These are phyloP conservation scores for Aspergillus spinulosporus DNA, from an alignment of 2,329 filamentous ascomycete species.

Conservation along the genomic window DNA sequence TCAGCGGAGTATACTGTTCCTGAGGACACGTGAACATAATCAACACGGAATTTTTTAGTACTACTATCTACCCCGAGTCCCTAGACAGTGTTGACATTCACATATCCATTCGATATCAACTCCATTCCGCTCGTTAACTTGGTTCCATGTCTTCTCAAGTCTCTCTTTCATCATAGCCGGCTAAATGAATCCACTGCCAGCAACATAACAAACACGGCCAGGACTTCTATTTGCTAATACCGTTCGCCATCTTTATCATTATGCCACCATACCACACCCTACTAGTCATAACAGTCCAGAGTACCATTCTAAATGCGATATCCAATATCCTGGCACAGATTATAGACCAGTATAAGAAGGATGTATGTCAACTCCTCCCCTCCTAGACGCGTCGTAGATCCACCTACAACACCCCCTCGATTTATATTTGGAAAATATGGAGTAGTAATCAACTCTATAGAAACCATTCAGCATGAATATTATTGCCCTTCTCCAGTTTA, in stretches of 20 bases:
- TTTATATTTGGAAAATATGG: no score
- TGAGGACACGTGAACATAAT: constrained; percentile 4
- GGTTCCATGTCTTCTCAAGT: background rate
- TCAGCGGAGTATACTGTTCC: background rate
- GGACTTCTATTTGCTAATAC: background rate
- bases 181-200: background rate
- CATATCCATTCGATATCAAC: background rate
- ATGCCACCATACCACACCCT: constrained; percentile 24
- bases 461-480: constrained; percentile 61
- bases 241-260: background rate
- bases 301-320: constrained; percentile 40
- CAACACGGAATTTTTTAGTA: background rate
- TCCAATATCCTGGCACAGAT: constrained; percentile 42
- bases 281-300: constrained; percentile 38
- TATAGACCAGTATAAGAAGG: constrained; percentile 38
- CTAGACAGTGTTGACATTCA: background rate
- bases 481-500: constrained; percentile 72
- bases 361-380: constrained; percentile 26
- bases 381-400: background rate
- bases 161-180: background rate
- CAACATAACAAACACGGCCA: background rate
- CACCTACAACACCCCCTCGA: no score
- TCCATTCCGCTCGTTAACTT: background rate
- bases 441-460: constrained; percentile 28
- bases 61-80: background rate